phyloP scores from a whole-genome alignment of 1,284 basidiomycete genomes.

The Ceratobasidium sp. region DNA sequence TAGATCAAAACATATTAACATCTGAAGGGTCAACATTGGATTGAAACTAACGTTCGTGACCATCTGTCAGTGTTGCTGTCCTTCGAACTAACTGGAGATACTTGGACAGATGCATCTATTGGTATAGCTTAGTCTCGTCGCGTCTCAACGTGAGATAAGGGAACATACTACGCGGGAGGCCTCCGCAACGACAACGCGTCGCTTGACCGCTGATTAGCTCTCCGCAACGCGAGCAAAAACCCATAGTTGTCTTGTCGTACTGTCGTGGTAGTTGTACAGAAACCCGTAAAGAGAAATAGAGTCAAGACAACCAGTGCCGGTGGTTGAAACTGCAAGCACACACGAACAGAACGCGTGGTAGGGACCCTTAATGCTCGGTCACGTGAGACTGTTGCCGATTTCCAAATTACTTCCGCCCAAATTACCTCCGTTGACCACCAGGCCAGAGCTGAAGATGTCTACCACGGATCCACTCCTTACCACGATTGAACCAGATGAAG shows the following conservation, averaged over 20 bases:
- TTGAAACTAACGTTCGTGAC: constrained; percentile 26
- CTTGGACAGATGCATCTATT: constrained; percentile 38
- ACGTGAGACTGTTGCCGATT: neutral
- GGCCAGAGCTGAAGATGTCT: constrained; percentile 58
- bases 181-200: constrained; percentile 38
- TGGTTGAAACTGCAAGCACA: constrained; percentile 29
- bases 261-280: neutral
- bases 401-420: neutral
- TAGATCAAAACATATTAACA: constrained; percentile 18
- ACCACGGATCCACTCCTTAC: constrained; percentile 67
- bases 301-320: constrained; percentile 21
- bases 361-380: constrained; percentile 22
- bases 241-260: constrained; percentile 36
- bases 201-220: constrained; percentile 44
- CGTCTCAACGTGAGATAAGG: neutral
- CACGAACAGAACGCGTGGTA: constrained; percentile 33
- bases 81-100: constrained; percentile 25
- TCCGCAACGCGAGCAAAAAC: constrained; percentile 46
- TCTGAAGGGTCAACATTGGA: neutral
- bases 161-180: constrained; percentile 29
- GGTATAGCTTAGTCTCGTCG: neutral
- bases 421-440: constrained; percentile 44
- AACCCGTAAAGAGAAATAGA: constrained; percentile 5
- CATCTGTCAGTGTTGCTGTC: constrained; percentile 30
- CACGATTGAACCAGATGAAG: constrained; percentile 76